These are phyloP conservation scores for Balamuthia mandrillaris DNA, from an alignment of 208 protist species.

Conservation along the genomic window DNA sequence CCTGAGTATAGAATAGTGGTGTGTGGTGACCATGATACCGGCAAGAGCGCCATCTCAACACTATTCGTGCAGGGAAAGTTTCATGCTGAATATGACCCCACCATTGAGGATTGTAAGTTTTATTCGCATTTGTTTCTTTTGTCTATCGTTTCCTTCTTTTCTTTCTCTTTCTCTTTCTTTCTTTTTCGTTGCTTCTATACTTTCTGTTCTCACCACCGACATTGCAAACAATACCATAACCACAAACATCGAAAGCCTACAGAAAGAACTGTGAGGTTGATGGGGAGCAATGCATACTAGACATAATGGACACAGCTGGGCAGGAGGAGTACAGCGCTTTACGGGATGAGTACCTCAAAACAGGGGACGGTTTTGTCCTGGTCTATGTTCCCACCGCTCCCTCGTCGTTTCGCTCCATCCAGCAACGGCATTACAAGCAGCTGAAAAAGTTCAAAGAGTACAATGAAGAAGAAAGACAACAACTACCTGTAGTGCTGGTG, in stretches of 20 bases:
- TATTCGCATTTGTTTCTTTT: no score
- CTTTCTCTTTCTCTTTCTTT: background rate
- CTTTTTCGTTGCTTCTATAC: no score
- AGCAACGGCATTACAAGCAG: background rate
- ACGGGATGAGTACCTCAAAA: background rate
- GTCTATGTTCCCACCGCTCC: background rate
- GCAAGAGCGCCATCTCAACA: no score
- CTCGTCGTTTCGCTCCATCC: background rate
- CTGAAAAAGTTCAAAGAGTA: no score
- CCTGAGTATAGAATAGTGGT: background rate
- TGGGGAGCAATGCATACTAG: background rate
- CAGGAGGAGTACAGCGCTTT: slow-evolving; percentile 42
- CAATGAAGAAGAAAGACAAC: background rate
- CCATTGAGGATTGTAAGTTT: no score
- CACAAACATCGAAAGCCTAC: background rate
- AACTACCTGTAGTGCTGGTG: background rate
- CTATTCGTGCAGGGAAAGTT: no score
- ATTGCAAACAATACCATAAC: no score
- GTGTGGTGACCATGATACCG: no score
- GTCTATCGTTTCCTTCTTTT: background rate
- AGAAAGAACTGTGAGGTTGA: background rate
- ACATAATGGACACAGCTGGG: slow-evolving; percentile 42
- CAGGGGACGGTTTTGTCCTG: background rate
- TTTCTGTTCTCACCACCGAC: no score
- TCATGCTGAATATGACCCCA: no score